A percentile compares a stretch with the other conserved stretches of the same genome.
Conservation (phyloP, 2,329 filamentous ascomycete species). For the Colletotrichum sp. region DNA sequence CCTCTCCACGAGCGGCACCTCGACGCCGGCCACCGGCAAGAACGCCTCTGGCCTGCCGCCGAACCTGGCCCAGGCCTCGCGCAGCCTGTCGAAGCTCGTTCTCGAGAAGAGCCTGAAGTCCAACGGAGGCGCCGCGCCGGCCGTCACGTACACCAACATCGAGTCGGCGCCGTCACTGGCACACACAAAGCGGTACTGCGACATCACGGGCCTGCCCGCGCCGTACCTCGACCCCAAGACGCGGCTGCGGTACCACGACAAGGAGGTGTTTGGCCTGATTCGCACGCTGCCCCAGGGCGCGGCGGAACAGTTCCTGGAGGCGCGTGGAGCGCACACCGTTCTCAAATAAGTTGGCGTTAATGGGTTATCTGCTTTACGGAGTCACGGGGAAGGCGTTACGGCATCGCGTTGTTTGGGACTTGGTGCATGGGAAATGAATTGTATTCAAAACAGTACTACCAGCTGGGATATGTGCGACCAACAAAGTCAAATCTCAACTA, state of each 20-base stretch:
- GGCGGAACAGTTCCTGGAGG: constrained; percentile 87
- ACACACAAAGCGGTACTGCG: constrained; percentile 89
- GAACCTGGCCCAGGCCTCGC: constrained; percentile 88
- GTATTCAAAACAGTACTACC: background rate
- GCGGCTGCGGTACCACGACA: constrained; percentile 88
- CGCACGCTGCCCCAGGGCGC: constrained; percentile 80
- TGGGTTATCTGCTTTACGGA: background rate
- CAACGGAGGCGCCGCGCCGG: constrained; percentile 59
- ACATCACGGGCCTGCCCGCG: constrained; percentile 90
- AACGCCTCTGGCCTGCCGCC: constrained; percentile 47
- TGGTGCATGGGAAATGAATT: background rate
- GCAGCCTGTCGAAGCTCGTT: constrained; percentile 85
- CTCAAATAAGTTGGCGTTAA: constrained; percentile 69
- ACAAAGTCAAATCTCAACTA: constrained; percentile 97
- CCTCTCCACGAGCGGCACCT: constrained; percentile 61
- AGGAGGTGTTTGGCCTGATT: constrained; percentile 87
- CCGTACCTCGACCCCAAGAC: constrained; percentile 96
- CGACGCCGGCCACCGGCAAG: constrained; percentile 56
- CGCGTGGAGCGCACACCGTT: constrained; percentile 89
- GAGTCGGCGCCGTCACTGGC: constrained; percentile 90
- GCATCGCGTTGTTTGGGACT: background rate
- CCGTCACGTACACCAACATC: constrained; percentile 93
- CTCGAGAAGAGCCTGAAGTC: constrained; percentile 77
- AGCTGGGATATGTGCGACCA: constrained; percentile 70
- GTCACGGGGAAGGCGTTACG: background rate